A percentile compares a stretch with the other conserved stretches of the same genome.
phyloP scores from a whole-genome alignment of 805 yeast genomes.

The Starmerella lactis-condensi region DNA sequence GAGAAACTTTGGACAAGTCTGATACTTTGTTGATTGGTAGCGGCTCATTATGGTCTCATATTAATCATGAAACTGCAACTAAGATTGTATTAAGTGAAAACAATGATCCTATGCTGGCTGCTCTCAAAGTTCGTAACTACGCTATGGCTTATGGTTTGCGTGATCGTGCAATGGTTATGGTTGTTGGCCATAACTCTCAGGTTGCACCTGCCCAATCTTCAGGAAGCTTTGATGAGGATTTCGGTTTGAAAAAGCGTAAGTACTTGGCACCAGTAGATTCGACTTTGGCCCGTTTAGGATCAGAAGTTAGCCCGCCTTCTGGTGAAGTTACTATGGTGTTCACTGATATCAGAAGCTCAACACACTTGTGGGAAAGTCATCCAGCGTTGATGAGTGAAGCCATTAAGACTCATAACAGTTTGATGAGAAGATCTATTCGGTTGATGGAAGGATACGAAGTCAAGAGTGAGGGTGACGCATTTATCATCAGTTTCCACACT shows the following conservation, averaged over 20 bases:
- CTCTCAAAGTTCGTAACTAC: slow-evolving; percentile 80
- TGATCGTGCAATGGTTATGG: slow-evolving; percentile 65
- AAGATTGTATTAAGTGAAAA: slow-evolving; percentile 66
- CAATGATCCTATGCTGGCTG: slow-evolving; percentile 74
- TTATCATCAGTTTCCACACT: slow-evolving; percentile 91
- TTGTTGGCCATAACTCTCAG: slow-evolving; percentile 24
- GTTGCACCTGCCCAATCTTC: slow-evolving; percentile 3
- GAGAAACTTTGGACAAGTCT: slow-evolving; percentile 42
- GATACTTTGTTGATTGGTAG: slow-evolving; percentile 76
- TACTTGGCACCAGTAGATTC: slow-evolving; percentile 49
- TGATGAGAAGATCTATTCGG: slow-evolving; percentile 84
- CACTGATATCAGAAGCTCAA: slow-evolving; percentile 91
- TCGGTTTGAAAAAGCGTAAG: slow-evolving; percentile 26
- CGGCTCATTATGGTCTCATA: slow-evolving; percentile 64
- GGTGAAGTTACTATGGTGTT: slow-evolving; percentile 91
- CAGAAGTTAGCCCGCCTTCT: slow-evolving; percentile 80
- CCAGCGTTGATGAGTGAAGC: slow-evolving; percentile 91
- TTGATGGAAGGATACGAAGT: slow-evolving; percentile 96
- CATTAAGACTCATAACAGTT: slow-evolving; percentile 76
- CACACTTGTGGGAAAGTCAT: slow-evolving; percentile 78
- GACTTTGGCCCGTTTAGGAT: slow-evolving; percentile 55
- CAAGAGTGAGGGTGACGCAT: slow-evolving; percentile 98
- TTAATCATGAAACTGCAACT: slow-evolving; percentile 70
- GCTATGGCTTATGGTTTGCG: slow-evolving; percentile 82
- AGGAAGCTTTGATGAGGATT: slow-evolving; percentile 4